phyloP scores from a whole-genome alignment of 2,329 filamentous ascomycete species.

The Aspergillus piperis region DNA sequence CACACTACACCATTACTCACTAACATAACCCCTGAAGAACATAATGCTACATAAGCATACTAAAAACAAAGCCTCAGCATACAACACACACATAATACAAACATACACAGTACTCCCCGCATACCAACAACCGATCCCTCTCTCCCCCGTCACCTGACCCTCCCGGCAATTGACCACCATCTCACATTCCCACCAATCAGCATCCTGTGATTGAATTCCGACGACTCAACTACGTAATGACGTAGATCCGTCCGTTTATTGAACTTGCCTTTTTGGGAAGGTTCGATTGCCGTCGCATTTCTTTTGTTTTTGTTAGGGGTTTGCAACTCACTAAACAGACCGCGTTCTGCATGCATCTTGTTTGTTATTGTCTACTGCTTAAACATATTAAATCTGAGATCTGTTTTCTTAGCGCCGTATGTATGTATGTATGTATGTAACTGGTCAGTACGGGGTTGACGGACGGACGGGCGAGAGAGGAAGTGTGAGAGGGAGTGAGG shows the following conservation, averaged over 20 bases:
- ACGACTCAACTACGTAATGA: slow-evolving; percentile 2
- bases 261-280: slow-evolving; percentile 6
- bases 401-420: background rate
- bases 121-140: background rate
- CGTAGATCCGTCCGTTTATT: slow-evolving; percentile 8
- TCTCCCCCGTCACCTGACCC: slow-evolving; percentile 11
- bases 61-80: too few relatives aligned
- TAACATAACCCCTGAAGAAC: background rate
- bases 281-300: slow-evolving; percentile 3
- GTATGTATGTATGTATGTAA: background rate
- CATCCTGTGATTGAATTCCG: slow-evolving; percentile 6
- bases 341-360: too few relatives aligned
- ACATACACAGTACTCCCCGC: background rate
- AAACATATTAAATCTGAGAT: background rate
- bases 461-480: too few relatives aligned
- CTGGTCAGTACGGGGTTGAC: background rate
- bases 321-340: too few relatives aligned
- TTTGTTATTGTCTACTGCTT: too few relatives aligned
- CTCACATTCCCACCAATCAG: slow-evolving; percentile 14
- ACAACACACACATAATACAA: background rate
- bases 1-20: background rate
- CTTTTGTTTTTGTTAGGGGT: background rate
- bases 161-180: background rate
- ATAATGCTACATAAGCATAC: too few relatives aligned
- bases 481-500: too few relatives aligned